A percentile compares a stretch with the other conserved stretches of the same genome.
Conservation (phyloP, 208 protist species). For the Trypanosoma mega region DNA sequence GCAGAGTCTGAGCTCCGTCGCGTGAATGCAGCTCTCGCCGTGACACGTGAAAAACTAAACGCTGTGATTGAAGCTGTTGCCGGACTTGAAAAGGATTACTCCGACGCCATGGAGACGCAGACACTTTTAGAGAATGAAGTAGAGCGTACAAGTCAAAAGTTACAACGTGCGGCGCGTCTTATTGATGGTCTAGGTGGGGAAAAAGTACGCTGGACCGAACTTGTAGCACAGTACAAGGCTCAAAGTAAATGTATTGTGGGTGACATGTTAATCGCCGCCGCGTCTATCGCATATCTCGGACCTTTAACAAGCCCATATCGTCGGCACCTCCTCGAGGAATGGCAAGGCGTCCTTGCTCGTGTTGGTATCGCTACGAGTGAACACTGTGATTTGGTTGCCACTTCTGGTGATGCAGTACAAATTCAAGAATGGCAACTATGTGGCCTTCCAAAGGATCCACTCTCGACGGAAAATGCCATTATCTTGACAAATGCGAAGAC, state of each 20-base stretch:
- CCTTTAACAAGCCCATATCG: slow-evolving; percentile 95
- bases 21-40: slow-evolving; percentile 87
- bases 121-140: slow-evolving; percentile 92
- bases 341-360: slow-evolving; percentile 72
- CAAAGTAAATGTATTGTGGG: slow-evolving; percentile 89
- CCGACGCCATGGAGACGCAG: slow-evolving; percentile 92
- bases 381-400: slow-evolving; percentile 79
- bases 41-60: slow-evolving; percentile 89
- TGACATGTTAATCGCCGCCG: slow-evolving; percentile 95
- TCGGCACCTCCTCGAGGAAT: slow-evolving; percentile 72
- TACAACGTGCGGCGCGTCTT: slow-evolving; percentile 94
- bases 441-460: slow-evolving; percentile 94
- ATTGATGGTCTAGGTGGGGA: slow-evolving; percentile 97
- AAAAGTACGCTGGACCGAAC: slow-evolving; percentile 90
- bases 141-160: slow-evolving; percentile 92
- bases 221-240: slow-evolving; percentile 88
- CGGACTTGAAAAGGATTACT: slow-evolving; percentile 93
- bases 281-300: slow-evolving; percentile 95
- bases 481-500: slow-evolving; percentile 92
- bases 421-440: slow-evolving; percentile 96
- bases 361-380: slow-evolving; percentile 62
- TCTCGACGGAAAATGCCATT: slow-evolving; percentile 97
- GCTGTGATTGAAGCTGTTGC: slow-evolving; percentile 93
- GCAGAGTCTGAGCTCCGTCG: slow-evolving; percentile 91
- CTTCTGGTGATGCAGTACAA: slow-evolving; percentile 93